phyloP scores from a whole-genome alignment of 257 asterid genomes.

The Oldenlandia corymbosa region DNA sequence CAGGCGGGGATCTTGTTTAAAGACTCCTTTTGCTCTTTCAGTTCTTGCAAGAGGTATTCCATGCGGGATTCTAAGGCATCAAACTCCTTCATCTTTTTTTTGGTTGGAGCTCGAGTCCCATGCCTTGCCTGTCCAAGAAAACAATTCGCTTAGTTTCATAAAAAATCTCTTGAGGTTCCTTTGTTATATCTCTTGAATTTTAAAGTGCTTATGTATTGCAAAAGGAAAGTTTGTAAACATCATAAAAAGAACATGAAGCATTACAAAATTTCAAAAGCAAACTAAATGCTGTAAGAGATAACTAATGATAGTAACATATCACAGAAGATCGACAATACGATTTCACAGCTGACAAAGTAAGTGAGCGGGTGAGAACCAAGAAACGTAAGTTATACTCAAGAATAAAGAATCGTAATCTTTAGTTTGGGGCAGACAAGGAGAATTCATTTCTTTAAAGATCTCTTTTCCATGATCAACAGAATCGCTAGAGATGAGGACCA shows the following conservation, averaged over 20 bases:
- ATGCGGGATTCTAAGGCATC: slow-evolving; percentile 55
- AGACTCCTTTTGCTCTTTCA: slow-evolving; percentile 41
- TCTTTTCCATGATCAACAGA: too few relatives aligned
- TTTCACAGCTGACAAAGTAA: too few relatives aligned
- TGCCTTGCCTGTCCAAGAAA: slow-evolving; percentile 70
- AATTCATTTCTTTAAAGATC: too few relatives aligned
- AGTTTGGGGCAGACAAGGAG: neutral
- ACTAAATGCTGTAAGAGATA: neutral
- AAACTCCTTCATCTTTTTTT: slow-evolving; percentile 64
- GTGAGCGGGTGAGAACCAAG: too few relatives aligned
- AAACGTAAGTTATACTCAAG: too few relatives aligned
- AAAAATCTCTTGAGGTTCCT: too few relatives aligned
- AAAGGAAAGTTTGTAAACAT: neutral
- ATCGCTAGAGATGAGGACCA: neutral
- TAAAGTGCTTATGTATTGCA: neutral
- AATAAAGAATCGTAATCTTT: too few relatives aligned
- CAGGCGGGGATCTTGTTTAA: slow-evolving; percentile 53
- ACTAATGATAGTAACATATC: too few relatives aligned
- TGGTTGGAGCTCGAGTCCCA: slow-evolving; percentile 94
- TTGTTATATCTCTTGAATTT: neutral
- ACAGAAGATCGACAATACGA: too few relatives aligned
- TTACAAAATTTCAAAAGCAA: neutral
- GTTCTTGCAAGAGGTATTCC: slow-evolving; percentile 45
- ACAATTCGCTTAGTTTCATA: neutral
- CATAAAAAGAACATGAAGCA: neutral